A percentile compares a stretch with the other conserved stretches of the same genome.
phyloP scores from a whole-genome alignment of 208 protist genomes.

The Lotmaria passim region DNA sequence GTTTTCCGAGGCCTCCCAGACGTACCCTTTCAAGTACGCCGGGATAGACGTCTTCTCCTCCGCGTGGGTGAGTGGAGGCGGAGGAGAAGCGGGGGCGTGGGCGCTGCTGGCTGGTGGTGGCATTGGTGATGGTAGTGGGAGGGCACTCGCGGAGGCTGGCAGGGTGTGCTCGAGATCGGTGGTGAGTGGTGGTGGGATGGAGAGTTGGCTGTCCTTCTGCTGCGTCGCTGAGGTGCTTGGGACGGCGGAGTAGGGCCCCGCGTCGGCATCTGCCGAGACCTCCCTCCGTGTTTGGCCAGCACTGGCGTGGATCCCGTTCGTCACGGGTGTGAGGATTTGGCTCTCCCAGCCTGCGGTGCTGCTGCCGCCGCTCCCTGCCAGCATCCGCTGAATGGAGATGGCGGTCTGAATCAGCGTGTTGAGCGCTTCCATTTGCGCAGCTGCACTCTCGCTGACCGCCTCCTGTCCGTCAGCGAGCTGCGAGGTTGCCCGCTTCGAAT shows the following conservation, averaged over 20 bases:
- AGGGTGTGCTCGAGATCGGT: conserved; percentile 5
- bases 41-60: conserved; percentile 10
- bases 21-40: conserved; percentile 22
- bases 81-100: neutral
- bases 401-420: conserved; percentile 17
- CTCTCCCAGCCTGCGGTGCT: neutral
- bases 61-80: neutral
- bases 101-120: neutral
- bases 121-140: neutral
- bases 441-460: neutral
- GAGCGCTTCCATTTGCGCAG: conserved; percentile 13
- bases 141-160: neutral
- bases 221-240: conserved; percentile 2
- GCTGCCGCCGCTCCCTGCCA: neutral
- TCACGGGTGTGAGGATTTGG: neutral
- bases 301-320: neutral
- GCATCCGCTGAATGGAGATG: conserved; percentile 14
- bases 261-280: neutral
- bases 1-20: conserved; percentile 12
- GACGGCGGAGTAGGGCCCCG: neutral
- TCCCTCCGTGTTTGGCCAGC: neutral
- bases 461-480: neutral
- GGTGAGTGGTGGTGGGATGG: neutral
- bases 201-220: neutral
- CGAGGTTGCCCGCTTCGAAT: neutral